Percentiles rank a stretch among this genome's conserved stretches.
These are phyloP conservation scores for Boletus sp. DNA, from an alignment of 768 basidiomycete genomes.

Conservation along the genomic window DNA sequence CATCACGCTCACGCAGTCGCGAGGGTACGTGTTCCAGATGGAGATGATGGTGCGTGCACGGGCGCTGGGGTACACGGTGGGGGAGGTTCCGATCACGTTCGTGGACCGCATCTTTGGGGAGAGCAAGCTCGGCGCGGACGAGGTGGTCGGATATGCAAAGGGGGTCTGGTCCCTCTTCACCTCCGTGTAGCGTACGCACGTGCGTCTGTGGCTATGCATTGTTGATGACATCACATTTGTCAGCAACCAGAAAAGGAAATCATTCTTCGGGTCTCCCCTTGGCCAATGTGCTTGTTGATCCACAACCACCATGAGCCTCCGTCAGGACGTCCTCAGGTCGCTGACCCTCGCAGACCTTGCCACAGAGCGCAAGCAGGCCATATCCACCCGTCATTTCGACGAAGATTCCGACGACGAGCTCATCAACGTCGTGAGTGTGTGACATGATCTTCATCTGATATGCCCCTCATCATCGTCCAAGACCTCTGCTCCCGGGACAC, in stretches of 20 bases:
- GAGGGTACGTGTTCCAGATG: conserved; percentile 97
- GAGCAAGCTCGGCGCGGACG: conserved; percentile 86
- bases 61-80: conserved; percentile 79
- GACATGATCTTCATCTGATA: background rate
- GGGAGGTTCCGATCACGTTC: conserved; percentile 92
- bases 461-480: conserved; percentile 27
- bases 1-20: conserved; percentile 80
- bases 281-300: background rate
- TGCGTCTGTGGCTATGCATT: conserved; percentile 4
- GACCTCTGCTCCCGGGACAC: conserved; percentile 70
- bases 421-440: conserved; percentile 62
- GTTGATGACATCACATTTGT: conserved; percentile 24
- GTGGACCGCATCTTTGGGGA: conserved; percentile 93
- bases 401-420: conserved; percentile 68
- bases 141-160: conserved; percentile 83
- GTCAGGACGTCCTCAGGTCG: conserved; percentile 68
- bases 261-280: background rate
- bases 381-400: conserved; percentile 20
- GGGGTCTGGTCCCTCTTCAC: conserved; percentile 82
- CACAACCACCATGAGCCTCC: conserved; percentile 55
- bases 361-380: conserved; percentile 23
- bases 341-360: conserved; percentile 39
- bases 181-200: conserved; percentile 47
- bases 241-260: conserved; percentile 13
- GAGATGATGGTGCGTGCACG: conserved; percentile 95